phyloP scores from a whole-genome alignment of 192 early-diverging fungal species.

The Entomortierella beljakovae region DNA sequence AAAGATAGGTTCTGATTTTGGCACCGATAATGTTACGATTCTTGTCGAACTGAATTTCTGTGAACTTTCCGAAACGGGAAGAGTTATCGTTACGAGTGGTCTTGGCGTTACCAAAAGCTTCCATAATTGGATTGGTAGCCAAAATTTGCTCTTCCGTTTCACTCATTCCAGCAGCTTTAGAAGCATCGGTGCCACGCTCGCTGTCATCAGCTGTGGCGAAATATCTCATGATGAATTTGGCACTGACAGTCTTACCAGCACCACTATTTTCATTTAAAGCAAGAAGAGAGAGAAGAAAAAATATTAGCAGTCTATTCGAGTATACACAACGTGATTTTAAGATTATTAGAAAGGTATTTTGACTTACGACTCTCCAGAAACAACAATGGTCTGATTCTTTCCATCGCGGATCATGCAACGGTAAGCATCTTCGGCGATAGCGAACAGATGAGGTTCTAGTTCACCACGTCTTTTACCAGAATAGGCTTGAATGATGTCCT shows the following conservation, averaged over 20 bases:
- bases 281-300: too few species aligned
- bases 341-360: not conserved
- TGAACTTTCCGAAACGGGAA: slow-evolving; percentile 99
- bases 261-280: slow-evolving; percentile 61
- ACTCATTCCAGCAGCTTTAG: slow-evolving; percentile 65
- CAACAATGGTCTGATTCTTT: slow-evolving; percentile 98
- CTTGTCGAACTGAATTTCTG: slow-evolving; percentile 91
- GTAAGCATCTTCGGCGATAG: slow-evolving; percentile 98
- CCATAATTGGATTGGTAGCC: slow-evolving; percentile 98
- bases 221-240: slow-evolving; percentile 98
- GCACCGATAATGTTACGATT: slow-evolving; percentile 90
- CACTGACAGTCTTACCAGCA: slow-evolving; percentile 97
- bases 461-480: slow-evolving; percentile 94
- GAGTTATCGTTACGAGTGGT: slow-evolving; percentile 99
- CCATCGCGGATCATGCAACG: slow-evolving; percentile 93
- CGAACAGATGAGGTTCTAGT: slow-evolving; percentile 99
- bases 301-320: too few species aligned
- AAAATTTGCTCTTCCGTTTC: slow-evolving; percentile 86
- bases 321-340: too few species aligned
- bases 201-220: slow-evolving; percentile 86
- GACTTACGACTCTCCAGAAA: slow-evolving; percentile 88
- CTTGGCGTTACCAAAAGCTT: slow-evolving; percentile 99
- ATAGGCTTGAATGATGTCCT: slow-evolving; percentile 93
- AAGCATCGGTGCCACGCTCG: slow-evolving; percentile 62
- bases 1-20: slow-evolving; percentile 94